Percentiles rank a stretch among this genome's conserved stretches.
Conservation (phyloP, 768 basidiomycete species). For the Amanita phalloides region DNA sequence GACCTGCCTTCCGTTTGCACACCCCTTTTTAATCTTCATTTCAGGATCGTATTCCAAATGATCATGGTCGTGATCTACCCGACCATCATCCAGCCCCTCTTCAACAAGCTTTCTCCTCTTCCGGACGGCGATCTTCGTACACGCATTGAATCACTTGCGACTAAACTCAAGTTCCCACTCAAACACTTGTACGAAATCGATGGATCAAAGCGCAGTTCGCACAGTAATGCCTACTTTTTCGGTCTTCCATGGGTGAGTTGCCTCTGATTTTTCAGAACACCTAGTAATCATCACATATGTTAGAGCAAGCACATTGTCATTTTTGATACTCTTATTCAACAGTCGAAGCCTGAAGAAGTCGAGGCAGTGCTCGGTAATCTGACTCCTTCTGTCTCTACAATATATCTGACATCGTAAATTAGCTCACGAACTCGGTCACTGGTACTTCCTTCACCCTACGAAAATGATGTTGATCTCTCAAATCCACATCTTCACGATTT, state of each 20-base stretch:
- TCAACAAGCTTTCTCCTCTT: constrained; percentile 94
- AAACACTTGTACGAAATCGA: constrained; percentile 96
- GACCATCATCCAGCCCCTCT: constrained; percentile 85
- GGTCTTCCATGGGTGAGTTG: constrained; percentile 81
- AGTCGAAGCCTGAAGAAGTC: constrained; percentile 84
- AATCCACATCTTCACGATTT: constrained; percentile 77
- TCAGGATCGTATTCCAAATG: constrained; percentile 73
- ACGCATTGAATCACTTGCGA: constrained; percentile 69
- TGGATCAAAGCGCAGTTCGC: constrained; percentile 90
- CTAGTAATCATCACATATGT: neutral
- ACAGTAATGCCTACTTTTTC: constrained; percentile 98
- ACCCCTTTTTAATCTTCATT: neutral
- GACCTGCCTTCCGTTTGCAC: constrained; percentile 15
- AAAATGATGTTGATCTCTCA: constrained; percentile 84
- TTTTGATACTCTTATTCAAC: constrained; percentile 93
- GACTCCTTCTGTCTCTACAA: neutral
- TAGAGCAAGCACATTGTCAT: constrained; percentile 93
- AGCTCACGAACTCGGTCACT: constrained; percentile 96
- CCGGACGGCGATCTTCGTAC: constrained; percentile 63
- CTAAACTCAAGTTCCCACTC: constrained; percentile 83
- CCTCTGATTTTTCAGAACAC: neutral
- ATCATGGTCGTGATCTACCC: constrained; percentile 78
- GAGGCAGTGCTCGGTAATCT: constrained; percentile 79
- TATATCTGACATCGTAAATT: constrained; percentile 2
- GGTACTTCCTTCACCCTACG: constrained; percentile 86